Evolutionary conservation across 2,329 filamentous ascomycete genomes (phyloP), one percentile per base, ranked within the genome.

Genomic region (Simplicillium aogashimaense): DNA sequence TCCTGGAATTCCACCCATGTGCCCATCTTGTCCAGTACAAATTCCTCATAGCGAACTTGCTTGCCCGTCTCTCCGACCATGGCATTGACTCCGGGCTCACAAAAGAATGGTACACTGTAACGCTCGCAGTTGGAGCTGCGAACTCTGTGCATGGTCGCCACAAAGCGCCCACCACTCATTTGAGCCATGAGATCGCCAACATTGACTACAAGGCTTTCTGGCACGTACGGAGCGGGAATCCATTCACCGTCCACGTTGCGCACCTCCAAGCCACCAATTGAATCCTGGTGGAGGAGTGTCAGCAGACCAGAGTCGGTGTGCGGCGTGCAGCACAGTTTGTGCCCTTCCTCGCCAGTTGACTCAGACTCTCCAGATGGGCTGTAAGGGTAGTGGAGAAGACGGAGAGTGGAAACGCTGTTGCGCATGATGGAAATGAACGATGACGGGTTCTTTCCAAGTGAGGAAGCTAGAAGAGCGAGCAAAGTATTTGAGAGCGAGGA

Each of bases 301-400:
- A 78, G 44, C 37, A 76, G 66, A 43, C 70, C 72, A 67, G 72
- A 78, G 52, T 78, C 75, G 0, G 70, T 69, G 52, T 79, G 75
- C 11, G 43, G 40, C 30, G 43, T 42, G 40, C 40, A 42, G 40
- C 43, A 37, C 9, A 45, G 40, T 35, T 32, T 18, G 9, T 40
- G 15, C 16, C 28, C 33, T 14, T 8, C n/a, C 7, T 18, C 16
- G 25, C 28, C 15, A 16, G 28, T 12, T 2, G 16, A 9, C 11
- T 20, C 35, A 13, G 12, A 20, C 13, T 14, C 31, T 20, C 7
- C 16, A 34, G 3, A 13, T 20, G 12, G 35, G 20, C 13, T 12
- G 30, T 33, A 30, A 9, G 43, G 40, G 40, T 45, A 45, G 40
- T 43, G 43, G 8, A 43, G 40, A 9, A 45, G 37, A 14, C 43